Evolutionary conservation across 768 basidiomycete species (phyloP).

Genomic region (Arthromyces matolae): DNA sequence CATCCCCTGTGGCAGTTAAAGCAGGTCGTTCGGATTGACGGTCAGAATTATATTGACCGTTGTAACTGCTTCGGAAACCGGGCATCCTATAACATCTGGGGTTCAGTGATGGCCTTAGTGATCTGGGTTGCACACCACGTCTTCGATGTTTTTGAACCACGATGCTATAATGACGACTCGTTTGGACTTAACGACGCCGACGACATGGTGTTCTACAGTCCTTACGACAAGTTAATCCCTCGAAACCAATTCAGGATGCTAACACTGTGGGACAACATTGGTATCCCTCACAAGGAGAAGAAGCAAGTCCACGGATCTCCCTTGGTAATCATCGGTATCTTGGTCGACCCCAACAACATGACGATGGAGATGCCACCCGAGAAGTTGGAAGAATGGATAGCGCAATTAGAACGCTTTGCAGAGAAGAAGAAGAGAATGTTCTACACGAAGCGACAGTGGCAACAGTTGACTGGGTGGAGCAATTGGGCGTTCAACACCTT

Average conservation of each 20-base stretch:
- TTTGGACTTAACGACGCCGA: too few species aligned
- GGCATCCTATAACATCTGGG: constrained; percentile 22
- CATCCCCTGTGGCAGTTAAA: constrained; percentile 27
- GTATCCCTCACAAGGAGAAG: constrained; percentile 40
- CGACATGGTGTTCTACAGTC: constrained; percentile 27
- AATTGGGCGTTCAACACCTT: constrained; percentile 39
- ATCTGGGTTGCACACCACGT: constrained; percentile 32
- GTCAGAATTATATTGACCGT: constrained; percentile 28
- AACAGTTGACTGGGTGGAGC: constrained; percentile 29
- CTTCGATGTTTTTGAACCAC: constrained; percentile 14
- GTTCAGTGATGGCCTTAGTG: constrained; percentile 25
- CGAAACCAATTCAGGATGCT: not conserved
- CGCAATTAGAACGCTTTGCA: not conserved
- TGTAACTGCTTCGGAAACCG: constrained; percentile 30
- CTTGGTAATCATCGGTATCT: constrained; percentile 36
- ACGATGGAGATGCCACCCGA: constrained; percentile 20
- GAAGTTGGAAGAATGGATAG: constrained; percentile 10
- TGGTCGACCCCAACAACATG: constrained; percentile 31
- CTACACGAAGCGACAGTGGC: constrained; percentile 20
- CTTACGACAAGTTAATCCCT: constrained; percentile 15
- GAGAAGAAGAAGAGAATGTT: not conserved
- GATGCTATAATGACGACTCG: constrained; percentile 31
- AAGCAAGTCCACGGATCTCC: constrained; percentile 26
- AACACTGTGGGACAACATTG: constrained; percentile 29
- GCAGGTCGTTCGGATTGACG: constrained; percentile 31